These are phyloP conservation scores for Trypanosoma cruzi DNA, from an alignment of 208 protist genomes.

Conservation along the genomic window DNA sequence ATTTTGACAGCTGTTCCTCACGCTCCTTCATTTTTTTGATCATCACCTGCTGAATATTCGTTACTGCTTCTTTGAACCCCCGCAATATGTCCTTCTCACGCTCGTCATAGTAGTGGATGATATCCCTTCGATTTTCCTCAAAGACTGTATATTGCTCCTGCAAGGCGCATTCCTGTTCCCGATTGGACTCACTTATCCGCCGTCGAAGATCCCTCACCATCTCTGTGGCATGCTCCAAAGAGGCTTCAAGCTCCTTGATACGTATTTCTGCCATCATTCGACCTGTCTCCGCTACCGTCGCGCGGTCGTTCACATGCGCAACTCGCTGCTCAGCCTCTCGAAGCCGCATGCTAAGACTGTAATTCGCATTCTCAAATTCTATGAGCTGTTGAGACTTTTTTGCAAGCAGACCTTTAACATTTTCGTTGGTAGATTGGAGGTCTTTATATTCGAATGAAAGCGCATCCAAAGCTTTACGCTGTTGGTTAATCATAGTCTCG, in stretches of 20 bases:
- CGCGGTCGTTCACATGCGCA: conserved; percentile 26
- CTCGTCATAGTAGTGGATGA: conserved; percentile 43
- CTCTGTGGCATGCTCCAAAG: conserved; percentile 21
- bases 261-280: conserved; percentile 31
- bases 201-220: conserved; percentile 22
- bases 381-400: conserved; percentile 26
- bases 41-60: conserved; percentile 33
- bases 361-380: conserved; percentile 17
- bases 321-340: conserved; percentile 21
- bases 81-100: conserved; percentile 34
- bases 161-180: conserved; percentile 25
- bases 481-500: conserved; percentile 16
- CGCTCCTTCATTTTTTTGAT: conserved; percentile 34
- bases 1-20: conserved; percentile 41
- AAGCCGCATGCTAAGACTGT: conserved; percentile 21
- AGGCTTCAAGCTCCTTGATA: conserved; percentile 27
- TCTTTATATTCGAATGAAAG: conserved; percentile 20
- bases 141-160: conserved; percentile 43
- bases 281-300: conserved; percentile 23
- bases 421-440: conserved; percentile 11
- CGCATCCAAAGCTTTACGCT: conserved; percentile 19
- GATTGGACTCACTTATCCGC: conserved; percentile 14
- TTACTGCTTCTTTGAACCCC: conserved; percentile 34
- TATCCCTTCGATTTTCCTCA: conserved; percentile 34
- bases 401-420: conserved; percentile 5